Conservation (phyloP, 768 basidiomycete genomes). For the Russula dissimulans region DNA sequence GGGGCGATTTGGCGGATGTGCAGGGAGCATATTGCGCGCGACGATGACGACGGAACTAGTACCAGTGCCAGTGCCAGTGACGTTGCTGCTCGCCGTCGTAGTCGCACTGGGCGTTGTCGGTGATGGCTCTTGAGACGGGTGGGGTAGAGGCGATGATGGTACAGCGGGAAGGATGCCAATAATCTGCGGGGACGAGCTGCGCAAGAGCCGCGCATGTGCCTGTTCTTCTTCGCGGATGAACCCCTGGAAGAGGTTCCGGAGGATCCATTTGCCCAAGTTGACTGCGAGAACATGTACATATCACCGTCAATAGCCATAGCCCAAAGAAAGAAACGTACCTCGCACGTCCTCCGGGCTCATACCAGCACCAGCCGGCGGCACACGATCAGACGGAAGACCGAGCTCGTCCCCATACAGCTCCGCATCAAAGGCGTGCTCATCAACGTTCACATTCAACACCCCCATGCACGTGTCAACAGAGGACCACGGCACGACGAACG, state of each 20-base stretch:
- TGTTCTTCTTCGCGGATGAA: conserved; percentile 66
- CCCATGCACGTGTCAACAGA: conserved; percentile 86
- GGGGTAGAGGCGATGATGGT: conserved; percentile 9
- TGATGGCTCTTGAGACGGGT: neutral
- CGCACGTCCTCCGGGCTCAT: conserved; percentile 71
- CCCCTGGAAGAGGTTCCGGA: conserved; percentile 74
- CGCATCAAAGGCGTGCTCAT: conserved; percentile 84
- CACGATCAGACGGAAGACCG: conserved; percentile 38
- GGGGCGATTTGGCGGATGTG: conserved; percentile 44
- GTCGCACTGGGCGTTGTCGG: neutral
- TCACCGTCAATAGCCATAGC: neutral
- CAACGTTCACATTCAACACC: conserved; percentile 77
- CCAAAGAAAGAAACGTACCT: conserved; percentile 38
- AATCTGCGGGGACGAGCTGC: neutral
- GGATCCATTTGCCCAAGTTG: conserved; percentile 86
- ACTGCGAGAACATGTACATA: conserved; percentile 37
- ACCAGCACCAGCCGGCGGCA: conserved; percentile 42
- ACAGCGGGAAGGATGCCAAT: neutral
- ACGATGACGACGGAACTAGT: conserved; percentile 40
- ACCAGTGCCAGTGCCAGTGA: conserved; percentile 25
- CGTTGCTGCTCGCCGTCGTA: conserved; percentile 8
- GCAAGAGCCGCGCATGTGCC: conserved; percentile 21
- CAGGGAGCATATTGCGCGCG: conserved; percentile 55
- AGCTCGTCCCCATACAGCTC: conserved; percentile 94
- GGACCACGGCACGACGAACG: conserved; percentile 77